Base-by-base conservation (phyloP, 306 rosid genomes). In the Oxytropis ochrocephala region DNA sequence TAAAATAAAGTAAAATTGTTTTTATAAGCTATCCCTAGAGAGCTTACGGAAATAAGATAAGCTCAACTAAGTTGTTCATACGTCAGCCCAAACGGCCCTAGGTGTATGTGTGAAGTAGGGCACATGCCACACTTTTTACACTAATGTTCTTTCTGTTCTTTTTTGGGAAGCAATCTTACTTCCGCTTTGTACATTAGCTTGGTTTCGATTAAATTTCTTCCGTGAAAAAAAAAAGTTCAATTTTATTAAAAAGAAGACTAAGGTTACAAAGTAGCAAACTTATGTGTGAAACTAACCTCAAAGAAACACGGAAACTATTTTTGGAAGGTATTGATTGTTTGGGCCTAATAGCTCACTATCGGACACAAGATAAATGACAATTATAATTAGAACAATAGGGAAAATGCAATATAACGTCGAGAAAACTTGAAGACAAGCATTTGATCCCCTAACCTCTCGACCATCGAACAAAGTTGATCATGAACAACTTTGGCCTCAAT, bases 401-500 rank as follows among this genome's bases (percentile, higher is more conserved):
- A 30, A 5, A 6, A 13, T 54, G 64, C 70, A 50, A 19, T 65
- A 41, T 49, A 29, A 33, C 16, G 11, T n/a, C 0, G n/a, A 6
- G 19, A 46, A 64, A 14, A 57, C 11, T 63, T 14, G 33, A 33
- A 6, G 14, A 35, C 0, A 38, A 32, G 38, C 51, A 21, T 6
- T 33, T 10, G 52, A 49, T 69, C 13, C 35, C 81, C 87, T 71
- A 75, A 86, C 99, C 97, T 86, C 79, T 95, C 99, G 0, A 86
- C 95, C 96, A 95, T 91, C 2, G 96, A 84, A 73, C 99, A 91
- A 58, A 95, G 97, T 81, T 89, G 99, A 67, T 95, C 99, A 11
- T 91, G 99, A 55, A 95, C 99, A 61, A 89, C 95, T 80, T 95
- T 95, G 56, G 99, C 97, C 78, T 95, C 99, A 44, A 95, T 85